Conservation (phyloP, 495 filamentous ascomycete genomes). For the Rusavskia elegans region DNA sequence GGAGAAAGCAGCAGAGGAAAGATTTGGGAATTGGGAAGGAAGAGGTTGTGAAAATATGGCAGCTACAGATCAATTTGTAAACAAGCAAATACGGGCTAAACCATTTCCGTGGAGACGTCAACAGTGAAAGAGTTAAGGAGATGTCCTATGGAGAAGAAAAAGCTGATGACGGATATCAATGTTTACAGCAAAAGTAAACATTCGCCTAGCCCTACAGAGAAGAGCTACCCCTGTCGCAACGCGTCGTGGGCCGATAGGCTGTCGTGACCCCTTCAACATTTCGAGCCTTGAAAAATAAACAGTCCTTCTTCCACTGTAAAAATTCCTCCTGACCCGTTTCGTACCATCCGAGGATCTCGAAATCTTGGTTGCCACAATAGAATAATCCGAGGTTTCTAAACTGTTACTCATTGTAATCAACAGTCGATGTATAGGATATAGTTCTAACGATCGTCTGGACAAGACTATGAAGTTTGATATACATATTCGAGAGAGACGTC, state of each 20-base stretch:
- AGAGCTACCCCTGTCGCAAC: background rate
- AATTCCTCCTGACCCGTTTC: background rate
- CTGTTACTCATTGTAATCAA: no score
- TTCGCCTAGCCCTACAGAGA: background rate
- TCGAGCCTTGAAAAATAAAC: background rate
- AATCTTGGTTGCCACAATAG: no score
- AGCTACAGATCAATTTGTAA: background rate
- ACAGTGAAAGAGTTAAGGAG: no score
- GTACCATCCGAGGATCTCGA: background rate
- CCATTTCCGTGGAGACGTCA: background rate
- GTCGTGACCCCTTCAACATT: background rate
- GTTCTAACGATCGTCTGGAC: no score
- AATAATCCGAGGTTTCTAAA: no score
- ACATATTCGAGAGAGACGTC: no score
- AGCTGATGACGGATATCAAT: background rate
- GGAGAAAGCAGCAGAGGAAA: background rate
- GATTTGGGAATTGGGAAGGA: background rate
- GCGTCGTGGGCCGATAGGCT: background rate
- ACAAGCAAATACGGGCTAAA: background rate
- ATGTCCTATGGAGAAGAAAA: no score
- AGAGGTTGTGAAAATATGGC: background rate
- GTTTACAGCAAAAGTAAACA: background rate
- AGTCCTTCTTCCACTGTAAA: no score
- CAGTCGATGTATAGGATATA: no score
- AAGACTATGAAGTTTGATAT: no score